Percentiles rank a stretch among this genome's conserved stretches.
phyloP scores from a whole-genome alignment of 495 filamentous ascomycete genomes.

The Penicillium cataractarum region DNA sequence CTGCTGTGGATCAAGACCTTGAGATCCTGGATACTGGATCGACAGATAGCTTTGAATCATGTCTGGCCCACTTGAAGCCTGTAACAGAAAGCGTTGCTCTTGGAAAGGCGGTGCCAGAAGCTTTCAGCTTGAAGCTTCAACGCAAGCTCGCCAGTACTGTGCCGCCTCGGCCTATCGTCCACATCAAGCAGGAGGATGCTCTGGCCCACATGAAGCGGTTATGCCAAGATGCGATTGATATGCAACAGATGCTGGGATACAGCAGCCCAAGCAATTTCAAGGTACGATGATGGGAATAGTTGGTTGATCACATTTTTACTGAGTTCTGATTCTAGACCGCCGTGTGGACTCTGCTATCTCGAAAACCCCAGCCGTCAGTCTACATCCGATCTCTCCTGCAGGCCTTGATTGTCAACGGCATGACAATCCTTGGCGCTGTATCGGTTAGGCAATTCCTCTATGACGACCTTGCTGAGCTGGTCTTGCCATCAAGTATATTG shows the following conservation, averaged over 20 bases:
- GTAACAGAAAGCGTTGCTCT: slow-evolving; percentile 61
- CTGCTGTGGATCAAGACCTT: slow-evolving; percentile 50
- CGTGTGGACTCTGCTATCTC: slow-evolving; percentile 71
- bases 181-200: slow-evolving; percentile 72
- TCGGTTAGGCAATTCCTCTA: slow-evolving; percentile 75
- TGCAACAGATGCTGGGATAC: slow-evolving; percentile 69
- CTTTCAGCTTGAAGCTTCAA: slow-evolving; percentile 91
- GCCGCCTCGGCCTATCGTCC: slow-evolving; percentile 87
- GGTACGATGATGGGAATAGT: slow-evolving; percentile 27
- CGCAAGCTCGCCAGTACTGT: slow-evolving; percentile 87
- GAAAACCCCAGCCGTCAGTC: slow-evolving; percentile 79
- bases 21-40: slow-evolving; percentile 44
- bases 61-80: slow-evolving; percentile 47
- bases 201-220: slow-evolving; percentile 68
- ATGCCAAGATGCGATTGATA: slow-evolving; percentile 71
- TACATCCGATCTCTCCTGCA: slow-evolving; percentile 85
- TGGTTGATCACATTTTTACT: slow-evolving; percentile 7
- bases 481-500: slow-evolving; percentile 70
- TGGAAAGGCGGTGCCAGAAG: slow-evolving; percentile 68
- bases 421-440: slow-evolving; percentile 64
- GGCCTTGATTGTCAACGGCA: slow-evolving; percentile 71
- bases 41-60: slow-evolving; percentile 44
- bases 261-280: slow-evolving; percentile 66
- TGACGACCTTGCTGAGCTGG: slow-evolving; percentile 75
- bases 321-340: slow-evolving; percentile 46